Base-by-base conservation (phyloP, 129 eudicot genomes). In the Lonicera japonica region DNA sequence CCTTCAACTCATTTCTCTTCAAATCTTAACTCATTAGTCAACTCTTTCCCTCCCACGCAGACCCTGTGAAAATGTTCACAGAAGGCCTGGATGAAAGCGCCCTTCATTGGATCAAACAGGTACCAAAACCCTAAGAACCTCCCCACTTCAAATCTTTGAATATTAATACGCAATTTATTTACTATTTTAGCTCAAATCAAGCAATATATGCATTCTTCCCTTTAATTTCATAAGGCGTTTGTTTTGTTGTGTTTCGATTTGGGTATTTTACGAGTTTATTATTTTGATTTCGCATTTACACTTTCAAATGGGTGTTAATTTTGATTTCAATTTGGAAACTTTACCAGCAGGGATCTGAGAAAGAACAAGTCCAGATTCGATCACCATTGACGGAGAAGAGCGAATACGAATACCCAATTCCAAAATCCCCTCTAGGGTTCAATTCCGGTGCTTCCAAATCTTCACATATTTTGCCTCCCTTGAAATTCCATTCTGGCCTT, bases 31-130 rank as follows among this genome's bases (percentile, higher is more conserved):
- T 45, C 51, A 45, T n/a, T n/a, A n/a, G n/a, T n/a, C 51, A 45
- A 29, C 36, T 43, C 14, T 10, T 10, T 38, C 5, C 43, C 43
- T 4, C 10, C 43, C 10, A 4, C 16, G 50, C 36, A 11, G 20
- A 25, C 58, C 19, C 58, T 21, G 45, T 21, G n/a, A 69, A 46
- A 66, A 86, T 90, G 97, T 90, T 90, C 73, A 90, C 97, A 13
- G 92, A 90, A 69, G 97, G 97, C 8, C 61, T 90, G 25, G 97
- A 90, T 29, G 85, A 86, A 64, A 81, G 73, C 34, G 92, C 97
- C 22, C 83, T 86, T 39, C 76, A 77, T 76, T 90, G 97, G 97
- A 75, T 90, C 66, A 90, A 86, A 41, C 82, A 86, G 95, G 97
- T 90, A 82, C 21, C 7, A 2, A 16, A 23, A 48, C 38, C 48